A percentile compares a stretch with the other conserved stretches of the same genome.
Evolutionary conservation across 495 filamentous ascomycete species (phyloP).

Genomic region (Podospora didyma): DNA sequence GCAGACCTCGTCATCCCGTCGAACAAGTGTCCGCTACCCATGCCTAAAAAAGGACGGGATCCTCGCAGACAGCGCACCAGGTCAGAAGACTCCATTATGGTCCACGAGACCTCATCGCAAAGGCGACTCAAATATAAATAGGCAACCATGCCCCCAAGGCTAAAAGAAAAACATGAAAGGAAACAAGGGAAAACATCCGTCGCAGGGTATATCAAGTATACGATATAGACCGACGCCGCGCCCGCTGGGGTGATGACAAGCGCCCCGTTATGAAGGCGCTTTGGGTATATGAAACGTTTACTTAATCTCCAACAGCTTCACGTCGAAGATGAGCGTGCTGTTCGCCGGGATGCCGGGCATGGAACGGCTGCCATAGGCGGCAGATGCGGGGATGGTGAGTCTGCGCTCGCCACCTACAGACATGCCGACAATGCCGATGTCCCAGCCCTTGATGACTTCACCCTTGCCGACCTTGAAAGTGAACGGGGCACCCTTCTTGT

Average conservation of each 20-base stretch:
- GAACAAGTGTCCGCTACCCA: conserved; percentile 35
- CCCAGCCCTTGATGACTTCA: conserved; percentile 98
- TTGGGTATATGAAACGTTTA: conserved; percentile 25
- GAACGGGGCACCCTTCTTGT: conserved; percentile 98
- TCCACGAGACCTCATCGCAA: conserved; percentile 12
- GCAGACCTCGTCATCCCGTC: conserved; percentile 45
- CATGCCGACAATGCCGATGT: conserved; percentile 91
- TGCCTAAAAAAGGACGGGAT: conserved; percentile 28
- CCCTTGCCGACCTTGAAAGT: conserved; percentile 87
- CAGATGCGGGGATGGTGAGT: conserved; percentile 76
- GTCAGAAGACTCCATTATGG: conserved; percentile 33
- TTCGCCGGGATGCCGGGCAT: conserved; percentile 82
- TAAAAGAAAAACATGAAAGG: conserved; percentile 5
- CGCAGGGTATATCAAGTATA: conserved; percentile 13
- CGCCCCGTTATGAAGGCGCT: not conserved
- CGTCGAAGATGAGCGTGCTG: conserved; percentile 86
- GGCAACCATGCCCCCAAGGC: not conserved
- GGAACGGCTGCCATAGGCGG: conserved; percentile 81
- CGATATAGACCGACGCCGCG: conserved; percentile 7
- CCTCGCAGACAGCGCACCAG: conserved; percentile 34
- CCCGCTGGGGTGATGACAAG: not conserved
- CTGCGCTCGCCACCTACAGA: conserved; percentile 87
- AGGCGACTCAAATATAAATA: conserved; percentile 15
- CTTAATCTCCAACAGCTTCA: conserved; percentile 76
- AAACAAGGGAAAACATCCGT: conserved; percentile 4